These are phyloP conservation scores for Marsdenia floribunda DNA, from an alignment of 257 asterid genomes.

Conservation along the genomic window DNA sequence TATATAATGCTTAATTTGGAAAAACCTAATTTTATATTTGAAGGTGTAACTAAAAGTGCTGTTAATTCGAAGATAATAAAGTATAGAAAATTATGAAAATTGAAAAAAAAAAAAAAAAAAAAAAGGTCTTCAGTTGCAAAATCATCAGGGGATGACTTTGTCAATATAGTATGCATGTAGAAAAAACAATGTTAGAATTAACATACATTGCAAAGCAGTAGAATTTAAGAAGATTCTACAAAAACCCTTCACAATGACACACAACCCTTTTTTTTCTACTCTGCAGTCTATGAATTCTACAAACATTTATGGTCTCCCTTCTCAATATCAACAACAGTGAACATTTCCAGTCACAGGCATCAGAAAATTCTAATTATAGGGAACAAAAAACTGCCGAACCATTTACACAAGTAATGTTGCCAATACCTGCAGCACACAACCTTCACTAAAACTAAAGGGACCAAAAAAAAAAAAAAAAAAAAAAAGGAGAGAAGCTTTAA, in stretches of 20 bases:
- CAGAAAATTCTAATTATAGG: background rate
- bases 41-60: no score
- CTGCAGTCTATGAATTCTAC: background rate
- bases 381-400: background rate
- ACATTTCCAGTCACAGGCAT: background rate
- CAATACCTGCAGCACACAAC: background rate
- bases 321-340: background rate
- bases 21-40: no score
- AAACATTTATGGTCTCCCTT: background rate
- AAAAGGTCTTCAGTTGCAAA: no score
- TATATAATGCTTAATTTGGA: no score
- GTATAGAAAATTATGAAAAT: no score
- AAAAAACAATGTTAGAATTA: background rate
- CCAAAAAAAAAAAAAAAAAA: no score
- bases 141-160: no score
- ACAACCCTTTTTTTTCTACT: background rate
- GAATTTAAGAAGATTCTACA: background rate
- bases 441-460: background rate
- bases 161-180: background rate
- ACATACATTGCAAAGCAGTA: background rate
- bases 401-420: background rate
- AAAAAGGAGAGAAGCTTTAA: no score
- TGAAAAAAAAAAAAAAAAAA: no score
- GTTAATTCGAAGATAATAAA: no score
- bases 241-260: background rate